Percentiles rank a stretch among this genome's conserved stretches.
phyloP scores from a whole-genome alignment of 2,329 filamentous ascomycete species.

The Claviceps sp. region DNA sequence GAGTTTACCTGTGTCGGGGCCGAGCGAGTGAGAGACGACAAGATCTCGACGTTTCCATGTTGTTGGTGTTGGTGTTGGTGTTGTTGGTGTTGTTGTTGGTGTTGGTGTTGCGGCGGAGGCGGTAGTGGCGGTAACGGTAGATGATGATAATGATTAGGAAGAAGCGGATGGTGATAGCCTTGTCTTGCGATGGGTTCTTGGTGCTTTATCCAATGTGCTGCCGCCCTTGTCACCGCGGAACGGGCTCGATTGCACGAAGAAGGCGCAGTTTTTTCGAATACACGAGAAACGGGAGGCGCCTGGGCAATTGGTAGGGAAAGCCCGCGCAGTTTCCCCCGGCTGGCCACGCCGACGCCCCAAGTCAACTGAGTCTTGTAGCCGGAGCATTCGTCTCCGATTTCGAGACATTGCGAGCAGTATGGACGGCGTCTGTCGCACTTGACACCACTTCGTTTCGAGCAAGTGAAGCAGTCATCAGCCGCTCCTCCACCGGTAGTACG shows the following conservation, averaged over 20 bases:
- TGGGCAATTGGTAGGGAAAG: slow-evolving; percentile 62
- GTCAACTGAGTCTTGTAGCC: slow-evolving; percentile 95
- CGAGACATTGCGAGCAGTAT: slow-evolving; percentile 90
- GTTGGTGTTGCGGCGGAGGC: background rate
- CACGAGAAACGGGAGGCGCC: slow-evolving; percentile 38
- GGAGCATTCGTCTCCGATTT: slow-evolving; percentile 82
- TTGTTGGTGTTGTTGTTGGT: background rate
- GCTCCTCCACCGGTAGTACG: slow-evolving; percentile 80
- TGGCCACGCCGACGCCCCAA: slow-evolving; percentile 92
- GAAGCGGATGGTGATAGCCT: slow-evolving; percentile 1
- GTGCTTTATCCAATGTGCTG: slow-evolving; percentile 16
- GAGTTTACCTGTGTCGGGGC: slow-evolving; percentile 33
- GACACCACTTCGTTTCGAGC: slow-evolving; percentile 58
- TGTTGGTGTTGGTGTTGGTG: background rate
- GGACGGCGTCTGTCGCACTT: slow-evolving; percentile 86
- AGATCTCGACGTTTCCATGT: slow-evolving; percentile 22
- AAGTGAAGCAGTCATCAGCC: slow-evolving; percentile 90
- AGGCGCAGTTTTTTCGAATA: slow-evolving; percentile 32
- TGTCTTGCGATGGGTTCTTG: slow-evolving; percentile 18
- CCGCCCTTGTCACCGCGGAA: slow-evolving; percentile 24
- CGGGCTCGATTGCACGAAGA: slow-evolving; percentile 30
- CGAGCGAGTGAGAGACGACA: slow-evolving; percentile 16
- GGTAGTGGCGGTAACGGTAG: background rate
- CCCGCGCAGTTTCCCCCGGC: slow-evolving; percentile 84
- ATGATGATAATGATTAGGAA: background rate